Conservation (phyloP, 306 rosid genomes). For the Biancaea sappan region DNA sequence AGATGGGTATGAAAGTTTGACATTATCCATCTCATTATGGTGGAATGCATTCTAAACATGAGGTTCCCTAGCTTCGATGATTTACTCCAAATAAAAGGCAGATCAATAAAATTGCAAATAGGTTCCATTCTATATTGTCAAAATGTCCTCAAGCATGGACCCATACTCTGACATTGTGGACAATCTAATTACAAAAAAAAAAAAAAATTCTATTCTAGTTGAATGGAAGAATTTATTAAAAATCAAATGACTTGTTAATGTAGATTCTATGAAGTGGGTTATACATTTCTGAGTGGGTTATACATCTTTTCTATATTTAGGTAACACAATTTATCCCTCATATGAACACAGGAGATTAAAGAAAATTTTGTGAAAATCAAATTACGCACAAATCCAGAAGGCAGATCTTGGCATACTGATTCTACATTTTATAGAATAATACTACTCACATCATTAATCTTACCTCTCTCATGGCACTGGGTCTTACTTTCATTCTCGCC, state of each 20-base stretch:
- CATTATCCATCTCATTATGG: background rate
- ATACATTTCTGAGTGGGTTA: background rate
- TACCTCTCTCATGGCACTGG: slow-evolving; percentile 99
- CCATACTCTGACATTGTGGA: background rate
- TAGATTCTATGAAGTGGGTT: slow-evolving; percentile 22
- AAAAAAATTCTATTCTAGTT: slow-evolving; percentile 7
- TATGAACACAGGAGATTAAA: slow-evolving; percentile 18
- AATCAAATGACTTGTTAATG: slow-evolving; percentile 6
- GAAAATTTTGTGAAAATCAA: background rate
- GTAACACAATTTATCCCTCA: background rate
- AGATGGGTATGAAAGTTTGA: background rate
- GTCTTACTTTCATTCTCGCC: slow-evolving; percentile 80
- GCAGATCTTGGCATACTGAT: background rate
- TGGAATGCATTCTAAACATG: background rate
- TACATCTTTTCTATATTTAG: background rate
- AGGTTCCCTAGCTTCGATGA: slow-evolving; percentile 15
- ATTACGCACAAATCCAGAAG: slow-evolving; percentile 27
- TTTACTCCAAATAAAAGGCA: slow-evolving; percentile 21
- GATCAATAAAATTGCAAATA: slow-evolving; percentile 27
- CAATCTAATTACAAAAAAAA: slow-evolving; percentile 9
- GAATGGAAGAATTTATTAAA: slow-evolving; percentile 28
- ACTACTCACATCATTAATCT: slow-evolving; percentile 19
- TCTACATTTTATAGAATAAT: slow-evolving; percentile 12
- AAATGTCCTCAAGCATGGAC: slow-evolving; percentile 2
- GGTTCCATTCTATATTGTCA: background rate